A percentile compares a stretch with the other conserved stretches of the same genome.
Evolutionary conservation across 2,329 filamentous ascomycete species (phyloP).

Genomic region (Aciculosporium take): DNA sequence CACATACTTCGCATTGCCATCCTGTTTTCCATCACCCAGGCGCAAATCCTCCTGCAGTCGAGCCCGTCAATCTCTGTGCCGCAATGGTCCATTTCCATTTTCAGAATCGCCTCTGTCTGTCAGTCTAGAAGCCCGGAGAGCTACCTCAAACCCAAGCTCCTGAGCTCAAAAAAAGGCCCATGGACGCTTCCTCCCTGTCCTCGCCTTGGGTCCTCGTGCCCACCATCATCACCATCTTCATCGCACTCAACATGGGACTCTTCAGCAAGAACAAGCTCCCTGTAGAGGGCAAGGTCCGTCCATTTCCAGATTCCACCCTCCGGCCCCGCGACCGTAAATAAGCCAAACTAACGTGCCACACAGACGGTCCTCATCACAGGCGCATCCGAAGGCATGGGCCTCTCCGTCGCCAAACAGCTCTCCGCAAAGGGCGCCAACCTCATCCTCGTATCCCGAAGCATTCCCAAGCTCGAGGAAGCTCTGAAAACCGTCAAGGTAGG

Average conservation of each 20-base stretch:
- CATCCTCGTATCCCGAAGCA: constrained; percentile 68
- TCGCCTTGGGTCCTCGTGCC: constrained; percentile 13
- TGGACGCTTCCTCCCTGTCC: constrained; percentile 5
- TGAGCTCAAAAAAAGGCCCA: background rate
- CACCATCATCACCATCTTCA: constrained; percentile 20
- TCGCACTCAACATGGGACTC: constrained; percentile 45
- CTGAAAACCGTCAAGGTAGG: constrained; percentile 50
- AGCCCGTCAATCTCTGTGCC: background rate
- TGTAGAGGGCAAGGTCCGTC: constrained; percentile 64
- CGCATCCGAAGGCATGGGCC: constrained; percentile 85
- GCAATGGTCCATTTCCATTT: background rate
- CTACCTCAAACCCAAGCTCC: background rate
- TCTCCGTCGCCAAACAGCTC: constrained; percentile 57
- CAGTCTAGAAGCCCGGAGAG: background rate
- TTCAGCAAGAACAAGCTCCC: constrained; percentile 61
- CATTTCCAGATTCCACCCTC: background rate
- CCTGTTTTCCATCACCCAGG: background rate
- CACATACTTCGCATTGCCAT: background rate
- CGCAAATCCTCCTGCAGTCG: too few species aligned
- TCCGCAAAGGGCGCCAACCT: constrained; percentile 74
- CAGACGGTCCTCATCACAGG: constrained; percentile 84
- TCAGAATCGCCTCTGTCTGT: background rate
- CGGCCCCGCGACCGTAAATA: constrained; percentile 1
- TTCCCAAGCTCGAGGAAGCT: constrained; percentile 57
- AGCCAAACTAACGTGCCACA: constrained; percentile 1